A percentile compares a stretch with the other conserved stretches of the same genome.
These are phyloP conservation scores for Hyaloraphidium curvatum DNA, from an alignment of 192 early-diverging fungal genomes.

Conservation along the genomic window DNA sequence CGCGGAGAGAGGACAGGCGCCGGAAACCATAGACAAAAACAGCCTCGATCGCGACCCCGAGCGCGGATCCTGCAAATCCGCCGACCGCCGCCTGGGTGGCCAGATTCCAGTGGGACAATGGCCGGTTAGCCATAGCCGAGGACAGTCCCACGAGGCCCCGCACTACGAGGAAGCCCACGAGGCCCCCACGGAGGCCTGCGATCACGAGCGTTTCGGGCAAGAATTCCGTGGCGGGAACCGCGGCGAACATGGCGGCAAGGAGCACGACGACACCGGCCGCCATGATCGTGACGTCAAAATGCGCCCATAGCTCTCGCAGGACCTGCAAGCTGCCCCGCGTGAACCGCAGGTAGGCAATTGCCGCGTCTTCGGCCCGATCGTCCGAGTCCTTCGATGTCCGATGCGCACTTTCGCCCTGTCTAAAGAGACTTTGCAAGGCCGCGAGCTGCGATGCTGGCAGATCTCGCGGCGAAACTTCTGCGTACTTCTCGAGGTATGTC, in stretches of 20 bases:
- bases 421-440: not conserved
- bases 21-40: too few relatives aligned
- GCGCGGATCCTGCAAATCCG: too few relatives aligned
- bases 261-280: slow-evolving; percentile 43
- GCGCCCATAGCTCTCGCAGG: slow-evolving; percentile 74
- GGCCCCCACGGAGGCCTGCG: slow-evolving; percentile 3
- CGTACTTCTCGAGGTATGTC: slow-evolving; percentile 40
- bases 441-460: not conserved
- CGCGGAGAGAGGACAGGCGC: too few relatives aligned
- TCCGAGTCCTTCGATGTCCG: not conserved
- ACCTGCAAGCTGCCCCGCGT: slow-evolving; percentile 40
- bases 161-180: not conserved
- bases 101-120: not conserved
- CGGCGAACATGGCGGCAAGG: slow-evolving; percentile 8
- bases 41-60: too few relatives aligned
- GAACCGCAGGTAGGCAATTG: slow-evolving; percentile 21
- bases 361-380: not conserved
- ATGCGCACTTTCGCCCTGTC: not conserved
- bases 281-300: slow-evolving; percentile 70
- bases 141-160: slow-evolving; percentile 2
- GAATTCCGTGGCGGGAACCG: slow-evolving; percentile 2
- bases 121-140: slow-evolving; percentile 9
- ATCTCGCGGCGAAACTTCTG: not conserved
- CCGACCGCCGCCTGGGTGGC: not conserved
- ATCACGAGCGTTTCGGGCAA: not conserved